Evolutionary conservation across 1,284 basidiomycete genomes (phyloP), one percentile per base, ranked within the genome.

Genomic region (Rhodotorula sp.): DNA sequence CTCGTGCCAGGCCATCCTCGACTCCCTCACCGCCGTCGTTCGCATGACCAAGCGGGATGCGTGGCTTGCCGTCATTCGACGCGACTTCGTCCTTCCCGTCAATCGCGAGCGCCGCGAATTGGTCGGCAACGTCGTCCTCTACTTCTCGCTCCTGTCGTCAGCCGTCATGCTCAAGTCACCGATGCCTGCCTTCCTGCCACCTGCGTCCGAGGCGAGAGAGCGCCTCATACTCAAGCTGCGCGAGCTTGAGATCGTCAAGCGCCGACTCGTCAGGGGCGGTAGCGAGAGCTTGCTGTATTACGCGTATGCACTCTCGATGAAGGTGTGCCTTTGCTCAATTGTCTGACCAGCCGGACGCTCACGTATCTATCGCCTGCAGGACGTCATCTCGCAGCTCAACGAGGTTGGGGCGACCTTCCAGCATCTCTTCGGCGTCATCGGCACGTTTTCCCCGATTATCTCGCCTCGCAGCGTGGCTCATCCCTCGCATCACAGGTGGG

Each of bases 21-120:
- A 83, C 71, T 79, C 80, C 79, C 83, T 99, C 69, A 96, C 98
- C 80, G 91, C 91, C 77, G 96, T 98, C 91, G 88, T 94, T 55
- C 95, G 92, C 79, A 94, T 97, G 16, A 97, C 92, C 5, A 92
- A 92, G 0, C 87, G 93, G 44, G 90, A 93, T 79, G 93, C 96
- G 83, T 97, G 94, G 93, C 91, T 82, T 44, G 41, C 56, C 52
- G 66, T 84, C 64, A 90, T 97, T 41, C 86, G 91, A 54, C 82
- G 86, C 53, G 91, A 93, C 63, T 97, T 97, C 78, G 91, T 98
- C 68, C 81, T 92, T 1, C 95, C 93, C 0, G 93, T 94, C 59
- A 94, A 91, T 79, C 86, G 84, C 74, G 89, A 95, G 77, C 86
- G 94, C 27, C 87, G 91, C 8, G 93, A 97, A 80, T 92, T 98